These are phyloP conservation scores for Phytopythium litorale DNA, from an alignment of 352 stramenopile species.

Conservation along the genomic window DNA sequence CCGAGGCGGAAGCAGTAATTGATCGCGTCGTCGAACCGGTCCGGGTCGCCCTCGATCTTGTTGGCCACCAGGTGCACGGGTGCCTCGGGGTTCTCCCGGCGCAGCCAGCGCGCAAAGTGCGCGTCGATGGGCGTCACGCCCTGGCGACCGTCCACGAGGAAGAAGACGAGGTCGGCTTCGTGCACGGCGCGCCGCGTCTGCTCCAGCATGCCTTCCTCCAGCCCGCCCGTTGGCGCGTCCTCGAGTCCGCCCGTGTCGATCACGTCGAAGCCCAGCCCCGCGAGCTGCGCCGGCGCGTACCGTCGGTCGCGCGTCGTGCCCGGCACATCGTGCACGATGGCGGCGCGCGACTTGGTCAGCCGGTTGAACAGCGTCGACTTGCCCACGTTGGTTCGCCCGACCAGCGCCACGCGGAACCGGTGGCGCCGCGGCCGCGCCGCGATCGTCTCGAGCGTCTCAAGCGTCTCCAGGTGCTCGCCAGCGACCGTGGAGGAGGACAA, in stretches of 20 bases:
- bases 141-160: slow-evolving; percentile 74
- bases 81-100: slow-evolving; percentile 48
- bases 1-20: slow-evolving; percentile 79
- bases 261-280: slow-evolving; percentile 75
- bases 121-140: slow-evolving; percentile 75
- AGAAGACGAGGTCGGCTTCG: slow-evolving; percentile 77
- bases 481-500: slow-evolving; percentile 4
- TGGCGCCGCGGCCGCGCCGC: slow-evolving; percentile 29
- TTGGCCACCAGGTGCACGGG: slow-evolving; percentile 75
- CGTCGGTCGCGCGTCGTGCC: slow-evolving; percentile 76
- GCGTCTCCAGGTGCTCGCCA: slow-evolving; percentile 5
- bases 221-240: slow-evolving; percentile 51
- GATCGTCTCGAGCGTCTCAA: slow-evolving; percentile 35
- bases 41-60: slow-evolving; percentile 68
- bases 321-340: slow-evolving; percentile 83
- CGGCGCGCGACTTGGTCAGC: slow-evolving; percentile 65
- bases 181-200: slow-evolving; percentile 73
- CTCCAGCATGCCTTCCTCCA: slow-evolving; percentile 78
- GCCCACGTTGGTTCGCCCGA: slow-evolving; percentile 82
- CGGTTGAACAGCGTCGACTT: slow-evolving; percentile 87
- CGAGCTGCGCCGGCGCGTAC: slow-evolving; percentile 56
- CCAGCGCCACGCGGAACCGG: slow-evolving; percentile 70
- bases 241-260: slow-evolving; percentile 81
- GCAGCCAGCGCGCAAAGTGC: slow-evolving; percentile 77
- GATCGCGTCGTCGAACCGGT: slow-evolving; percentile 60